Evolutionary conservation across 305 asterid species (phyloP), one percentile per base, ranked within the genome.

Genomic region (Solanum hybrid): DNA sequence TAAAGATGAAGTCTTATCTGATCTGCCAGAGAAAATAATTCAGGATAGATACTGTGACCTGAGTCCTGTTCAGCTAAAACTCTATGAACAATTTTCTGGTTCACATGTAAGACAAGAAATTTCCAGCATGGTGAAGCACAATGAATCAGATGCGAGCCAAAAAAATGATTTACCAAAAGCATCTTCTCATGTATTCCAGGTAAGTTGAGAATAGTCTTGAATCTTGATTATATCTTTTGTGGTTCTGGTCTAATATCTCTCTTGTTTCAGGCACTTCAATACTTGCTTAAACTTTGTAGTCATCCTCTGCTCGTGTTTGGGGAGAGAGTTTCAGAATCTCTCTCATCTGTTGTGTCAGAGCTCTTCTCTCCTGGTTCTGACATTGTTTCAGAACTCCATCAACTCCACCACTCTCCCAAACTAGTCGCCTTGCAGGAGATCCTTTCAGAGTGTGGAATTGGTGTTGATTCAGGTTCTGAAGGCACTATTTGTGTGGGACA

Each of bases 151-250:
- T 90, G 78, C 93, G 71, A 96, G 93, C 92, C 97, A 88, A 90
- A 93, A 94, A 71, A 89, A 88, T n/a, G 79, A 90, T 32, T 89
- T 91, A 31, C 95, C 98, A 79, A 96, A 95, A 93, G 96, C 98
- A 75, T 95, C 99, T 92, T 85, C 99, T 87, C 99, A 98, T 94
- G 99, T 98, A 94, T 98, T 98, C 95, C 99, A 98, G 98, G 99
- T 95, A 92, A 89, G 91, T 72, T 32, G 72, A 82, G 88, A 72
- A 38, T 71, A 66, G 79, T 20, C 73, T n/a, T 82, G 81, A 66
- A 36, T 27, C 73, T n/a, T 82, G 81, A 26, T 46, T 71, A 82
- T 71, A 6, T 89, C 56, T 66, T 4, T 46, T 84, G 27, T 40
- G 40, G 56, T 85, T 85, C n/a, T 85, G 87, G 75, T 38, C 90